Evolutionary conservation across 441 rosid genomes (phyloP), one percentile per base, ranked within the genome.

Genomic region (Hypseocharis bilobata): DNA sequence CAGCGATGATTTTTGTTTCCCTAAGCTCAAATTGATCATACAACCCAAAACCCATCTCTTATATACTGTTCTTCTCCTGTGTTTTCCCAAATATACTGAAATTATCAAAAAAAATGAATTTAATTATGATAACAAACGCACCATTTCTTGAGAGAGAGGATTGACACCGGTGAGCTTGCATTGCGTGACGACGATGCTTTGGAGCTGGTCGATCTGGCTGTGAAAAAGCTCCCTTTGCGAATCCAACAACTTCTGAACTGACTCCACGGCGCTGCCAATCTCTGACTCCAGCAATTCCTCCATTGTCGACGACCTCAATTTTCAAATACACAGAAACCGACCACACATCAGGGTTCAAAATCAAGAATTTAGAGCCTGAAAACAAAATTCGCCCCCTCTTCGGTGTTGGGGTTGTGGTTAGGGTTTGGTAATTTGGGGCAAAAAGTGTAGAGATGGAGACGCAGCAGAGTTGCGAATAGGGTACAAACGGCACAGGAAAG

Each of bases 91-190:
- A 2, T 20, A 7, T n/a, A 20, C 3, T 20, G 27, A 23, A 54
- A 23, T 5, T 6, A n/a, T n/a, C n/a, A n/a, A n/a, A 40, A 40
- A 59, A 55, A 20, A 6, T 5, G 56, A 60, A 13, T 28, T 8
- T 17, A 42, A 28, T 3, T 3, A 42, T 7, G 19, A 34, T 54
- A 26, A 49, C 11, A 4, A 58, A 76, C 86, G 62, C 70, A 91
- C 99, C 99, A 91, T 94, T 72, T 94, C 96, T 75, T 94, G 99
- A 29, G 99, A 86, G 63, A 94, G 96, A 63, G 98, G 99, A 70
- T 94, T 94, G 80, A 83, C 99, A 62, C 98, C 96, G 58, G 98
- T 94, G 72, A 94, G 95, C 61, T 80, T 80, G 88, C 99, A 91
- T 70, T 94, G 99, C 40, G 81, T 80, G 71, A 89, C 85, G 49